A percentile compares a stretch with the other conserved stretches of the same genome.
These are phyloP conservation scores for Aegilops sharonensis DNA, from an alignment of 176 grass and related monocot species.

Conservation along the genomic window DNA sequence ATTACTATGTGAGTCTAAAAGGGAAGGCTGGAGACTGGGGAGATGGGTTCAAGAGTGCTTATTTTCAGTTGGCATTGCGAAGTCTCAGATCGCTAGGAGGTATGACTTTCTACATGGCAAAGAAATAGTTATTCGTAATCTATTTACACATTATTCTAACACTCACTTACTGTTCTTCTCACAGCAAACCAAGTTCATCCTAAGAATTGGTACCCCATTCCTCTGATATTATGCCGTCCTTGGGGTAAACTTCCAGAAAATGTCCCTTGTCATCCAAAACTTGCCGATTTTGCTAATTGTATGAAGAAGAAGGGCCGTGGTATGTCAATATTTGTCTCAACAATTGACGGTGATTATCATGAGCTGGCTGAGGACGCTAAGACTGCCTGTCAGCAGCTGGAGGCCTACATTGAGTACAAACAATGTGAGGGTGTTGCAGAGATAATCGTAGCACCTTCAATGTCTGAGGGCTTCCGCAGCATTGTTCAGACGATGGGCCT, in stretches of 20 bases:
- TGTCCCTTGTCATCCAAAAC: constrained; percentile 93
- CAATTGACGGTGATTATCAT: constrained; percentile 92
- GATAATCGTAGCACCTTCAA: constrained; percentile 86
- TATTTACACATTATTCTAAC: constrained; percentile 5
- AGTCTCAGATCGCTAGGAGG: constrained; percentile 96
- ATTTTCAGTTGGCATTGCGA: constrained; percentile 89
- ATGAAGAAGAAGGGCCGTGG: constrained; percentile 98
- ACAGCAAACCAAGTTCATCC: constrained; percentile 95
- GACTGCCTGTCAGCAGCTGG: constrained; percentile 69
- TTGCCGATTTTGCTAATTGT: constrained; percentile 96
- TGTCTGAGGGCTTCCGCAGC: constrained; percentile 87
- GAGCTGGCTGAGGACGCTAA: constrained; percentile 88
- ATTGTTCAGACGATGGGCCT: constrained; percentile 96
- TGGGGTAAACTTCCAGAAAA: constrained; percentile 98
- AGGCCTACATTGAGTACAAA: constrained; percentile 91
- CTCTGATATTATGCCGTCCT: constrained; percentile 90
- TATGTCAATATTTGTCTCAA: constrained; percentile 96
- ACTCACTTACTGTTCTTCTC: constrained; percentile 17
- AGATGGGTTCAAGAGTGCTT: constrained; percentile 97
- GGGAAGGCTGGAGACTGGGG: constrained; percentile 97
- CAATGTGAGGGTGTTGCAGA: constrained; percentile 92
- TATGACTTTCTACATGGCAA: constrained; percentile 33
- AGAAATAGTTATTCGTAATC: constrained; percentile 23
- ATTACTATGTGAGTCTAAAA: constrained; percentile 98
- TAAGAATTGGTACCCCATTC: constrained; percentile 99